Base-by-base conservation (phyloP, 257 asterid species). In the Penstemon newberryi region DNA sequence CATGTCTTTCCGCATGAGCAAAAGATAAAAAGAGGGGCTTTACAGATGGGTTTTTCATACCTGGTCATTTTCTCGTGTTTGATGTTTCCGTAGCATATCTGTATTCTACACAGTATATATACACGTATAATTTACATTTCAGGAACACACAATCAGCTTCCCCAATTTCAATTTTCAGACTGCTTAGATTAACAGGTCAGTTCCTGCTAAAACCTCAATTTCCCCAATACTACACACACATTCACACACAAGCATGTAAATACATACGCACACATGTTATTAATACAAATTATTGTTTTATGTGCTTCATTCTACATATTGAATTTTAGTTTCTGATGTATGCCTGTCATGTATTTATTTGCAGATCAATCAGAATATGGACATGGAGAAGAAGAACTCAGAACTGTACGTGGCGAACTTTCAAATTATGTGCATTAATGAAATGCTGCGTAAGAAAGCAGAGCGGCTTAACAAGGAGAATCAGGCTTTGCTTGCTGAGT, bases 361-460 rank as follows among this genome's bases (percentile, higher is more conserved):
- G 76, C 74, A 80, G 78, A 44, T 7, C 0, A 51, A 39, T 10
- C 18, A 42, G 43, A 66, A 56, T 37, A 56, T 40, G 52, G 71
- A 41, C 43, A 80, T 85, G 95, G 87, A 87, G 64, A 80, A 67
- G 77, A 44, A 76, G 46, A 87, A 82, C 75, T 12, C 75, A 4
- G 82, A 82, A 60, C 83, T 89, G 56, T 80, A 79, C 76, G 57
- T 54, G 83, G 81, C 86, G 13, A 89, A 87, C 78, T 75, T 63
- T 49, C 74, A 81, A 19, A 82, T 87, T 65, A 80, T 80, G 65
- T 65, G 60, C 0, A 75, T 82, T 56, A 89, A 89, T 25, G 84
- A 83, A 60, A 79, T 65, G 78, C 85, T 83, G 67, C 78, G 86
- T 51, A 76, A 69, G 77, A 60, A 75, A 77, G 92, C 88, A 8